Conservation (phyloP, 495 filamentous ascomycete genomes). For the Cladorrhinum samala region DNA sequence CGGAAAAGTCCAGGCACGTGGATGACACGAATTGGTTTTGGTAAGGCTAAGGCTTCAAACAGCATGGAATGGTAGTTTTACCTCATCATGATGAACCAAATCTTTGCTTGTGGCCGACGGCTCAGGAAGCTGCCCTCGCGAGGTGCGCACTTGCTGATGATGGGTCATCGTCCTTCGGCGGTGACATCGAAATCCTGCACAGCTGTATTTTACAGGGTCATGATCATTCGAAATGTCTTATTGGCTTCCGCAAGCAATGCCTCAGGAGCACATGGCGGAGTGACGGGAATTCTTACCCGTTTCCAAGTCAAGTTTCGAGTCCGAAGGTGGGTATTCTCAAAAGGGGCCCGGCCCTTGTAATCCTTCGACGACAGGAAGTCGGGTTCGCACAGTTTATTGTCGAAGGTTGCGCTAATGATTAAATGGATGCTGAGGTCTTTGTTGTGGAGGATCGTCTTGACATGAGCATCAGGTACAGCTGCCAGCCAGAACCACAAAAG, state of each 20-base stretch:
- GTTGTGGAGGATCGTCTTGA: background rate
- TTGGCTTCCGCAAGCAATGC: too few relatives aligned
- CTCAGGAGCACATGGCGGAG: conserved; percentile 6
- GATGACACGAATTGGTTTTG: too few relatives aligned
- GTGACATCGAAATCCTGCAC: too few relatives aligned
- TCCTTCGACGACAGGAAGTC: conserved; percentile 7
- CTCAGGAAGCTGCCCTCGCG: too few relatives aligned
- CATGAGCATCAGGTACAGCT: conserved; percentile 6
- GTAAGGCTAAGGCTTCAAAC: too few relatives aligned
- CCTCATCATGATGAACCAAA: too few relatives aligned
- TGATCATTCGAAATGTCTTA: too few relatives aligned
- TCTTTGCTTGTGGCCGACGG: too few relatives aligned
- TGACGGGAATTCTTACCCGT: conserved; percentile 2
- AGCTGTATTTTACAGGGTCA: too few relatives aligned
- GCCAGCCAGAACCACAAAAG: background rate
- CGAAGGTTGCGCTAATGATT: conserved; percentile 7
- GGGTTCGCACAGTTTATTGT: conserved; percentile 10
- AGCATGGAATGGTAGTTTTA: too few relatives aligned
- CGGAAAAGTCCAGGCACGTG: background rate
- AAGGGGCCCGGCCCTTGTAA: conserved; percentile 5
- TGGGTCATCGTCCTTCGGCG: too few relatives aligned
- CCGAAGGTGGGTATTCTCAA: conserved; percentile 8
- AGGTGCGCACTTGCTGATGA: too few relatives aligned
- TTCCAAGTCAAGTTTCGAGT: background rate
- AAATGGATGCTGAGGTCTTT: conserved; percentile 12